These are phyloP conservation scores for Candida sp. DNA, from an alignment of 1,139 yeast species.

Conservation along the genomic window DNA sequence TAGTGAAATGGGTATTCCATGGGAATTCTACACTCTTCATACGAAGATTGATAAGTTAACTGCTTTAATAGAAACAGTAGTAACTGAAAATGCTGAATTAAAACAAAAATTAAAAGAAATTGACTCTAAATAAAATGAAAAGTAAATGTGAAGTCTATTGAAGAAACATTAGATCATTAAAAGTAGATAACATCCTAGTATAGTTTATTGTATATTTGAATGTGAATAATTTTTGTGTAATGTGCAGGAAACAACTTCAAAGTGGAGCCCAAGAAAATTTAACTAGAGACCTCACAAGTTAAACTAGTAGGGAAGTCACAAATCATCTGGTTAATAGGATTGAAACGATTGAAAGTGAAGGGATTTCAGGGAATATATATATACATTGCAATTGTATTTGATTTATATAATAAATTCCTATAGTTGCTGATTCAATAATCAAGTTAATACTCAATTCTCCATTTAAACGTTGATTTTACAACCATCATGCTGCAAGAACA, in stretches of 20 bases:
- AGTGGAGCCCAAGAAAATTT: neutral
- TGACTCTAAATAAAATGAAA: neutral
- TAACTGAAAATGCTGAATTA: constrained; percentile 40
- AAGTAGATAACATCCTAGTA: too few relatives aligned
- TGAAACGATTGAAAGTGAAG: neutral
- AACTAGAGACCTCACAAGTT: neutral
- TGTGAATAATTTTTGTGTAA: neutral
- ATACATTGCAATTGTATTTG: too few relatives aligned
- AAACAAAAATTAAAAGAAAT: constrained; percentile 11
- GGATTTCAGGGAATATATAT: neutral
- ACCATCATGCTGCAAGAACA: neutral
- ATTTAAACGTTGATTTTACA: neutral
- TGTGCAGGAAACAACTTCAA: neutral
- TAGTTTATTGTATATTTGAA: too few relatives aligned
- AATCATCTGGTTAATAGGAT: neutral
- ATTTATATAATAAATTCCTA: too few relatives aligned
- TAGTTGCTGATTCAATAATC: too few relatives aligned
- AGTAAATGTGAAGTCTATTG: neutral
- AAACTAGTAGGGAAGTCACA: neutral
- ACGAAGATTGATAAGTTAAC: constrained; percentile 46
- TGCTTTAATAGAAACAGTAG: constrained; percentile 35
- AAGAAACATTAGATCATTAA: too few relatives aligned
- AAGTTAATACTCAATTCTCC: neutral
- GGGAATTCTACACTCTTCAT: constrained; percentile 63
- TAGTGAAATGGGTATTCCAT: constrained; percentile 53